These are phyloP conservation scores for Salix caprea DNA, from an alignment of 345 rosid species.

Conservation along the genomic window DNA sequence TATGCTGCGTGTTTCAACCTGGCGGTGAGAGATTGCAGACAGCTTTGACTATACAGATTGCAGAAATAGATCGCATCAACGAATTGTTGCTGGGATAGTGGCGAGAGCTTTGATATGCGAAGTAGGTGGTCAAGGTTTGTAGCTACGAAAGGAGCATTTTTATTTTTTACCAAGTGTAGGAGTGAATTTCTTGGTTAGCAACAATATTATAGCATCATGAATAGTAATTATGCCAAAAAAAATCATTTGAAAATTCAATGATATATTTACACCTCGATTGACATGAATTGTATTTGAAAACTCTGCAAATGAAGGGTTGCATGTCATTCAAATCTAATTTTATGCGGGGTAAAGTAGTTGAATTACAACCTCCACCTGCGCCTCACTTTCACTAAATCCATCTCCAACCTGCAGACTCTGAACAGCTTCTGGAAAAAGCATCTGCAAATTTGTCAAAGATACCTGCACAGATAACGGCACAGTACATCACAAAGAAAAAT, in stretches of 20 bases:
- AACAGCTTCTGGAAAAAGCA: slow-evolving; percentile 85
- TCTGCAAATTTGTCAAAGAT: slow-evolving; percentile 85
- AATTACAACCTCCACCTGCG: slow-evolving; percentile 42
- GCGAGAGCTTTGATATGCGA: neutral
- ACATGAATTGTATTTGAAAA: neutral
- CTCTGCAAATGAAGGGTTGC: neutral
- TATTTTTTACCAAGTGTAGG: neutral
- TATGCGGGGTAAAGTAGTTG: neutral
- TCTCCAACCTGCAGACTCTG: slow-evolving; percentile 87
- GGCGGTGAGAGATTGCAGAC: neutral
- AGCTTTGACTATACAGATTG: neutral
- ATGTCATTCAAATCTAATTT: neutral
- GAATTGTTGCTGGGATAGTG: neutral
- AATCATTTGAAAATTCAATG: neutral
- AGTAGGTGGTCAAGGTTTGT: neutral
- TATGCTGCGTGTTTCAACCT: neutral
- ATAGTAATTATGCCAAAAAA: too few species aligned
- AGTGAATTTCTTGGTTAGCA: neutral
- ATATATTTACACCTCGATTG: neutral
- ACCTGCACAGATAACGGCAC: slow-evolving; percentile 40
- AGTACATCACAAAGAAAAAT: neutral
- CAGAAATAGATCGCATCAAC: neutral
- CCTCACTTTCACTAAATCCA: slow-evolving; percentile 76
- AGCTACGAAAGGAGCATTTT: neutral
- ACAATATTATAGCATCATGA: neutral